These are phyloP conservation scores for Epithemia pelagica DNA, from an alignment of 108 stramenopile species.

Conservation along the genomic window DNA sequence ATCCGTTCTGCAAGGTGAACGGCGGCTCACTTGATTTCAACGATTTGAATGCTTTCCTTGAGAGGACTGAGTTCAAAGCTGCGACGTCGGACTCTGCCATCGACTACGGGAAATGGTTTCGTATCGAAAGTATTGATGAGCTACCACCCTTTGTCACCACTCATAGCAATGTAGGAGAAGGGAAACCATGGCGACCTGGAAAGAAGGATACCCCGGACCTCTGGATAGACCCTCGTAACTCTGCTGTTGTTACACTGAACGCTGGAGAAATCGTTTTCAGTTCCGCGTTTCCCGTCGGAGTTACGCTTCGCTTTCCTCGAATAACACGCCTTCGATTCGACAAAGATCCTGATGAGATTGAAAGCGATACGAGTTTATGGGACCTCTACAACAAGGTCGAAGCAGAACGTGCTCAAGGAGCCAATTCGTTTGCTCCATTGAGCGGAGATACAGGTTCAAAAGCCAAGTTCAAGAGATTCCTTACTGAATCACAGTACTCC, in stretches of 20 bases:
- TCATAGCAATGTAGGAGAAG: conserved; percentile 25
- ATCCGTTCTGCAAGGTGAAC: conserved; percentile 53
- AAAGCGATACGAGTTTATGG: conserved; percentile 28
- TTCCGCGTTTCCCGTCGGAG: conserved; percentile 49
- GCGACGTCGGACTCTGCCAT: conserved; percentile 27
- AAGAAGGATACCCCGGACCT: conserved; percentile 47
- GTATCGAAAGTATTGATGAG: conserved; percentile 41
- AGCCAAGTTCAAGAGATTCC: conserved; percentile 28
- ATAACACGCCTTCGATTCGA: conserved; percentile 48
- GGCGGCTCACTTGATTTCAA: conserved; percentile 27
- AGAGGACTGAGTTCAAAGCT: conserved; percentile 42
- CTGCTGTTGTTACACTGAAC: conserved; percentile 62
- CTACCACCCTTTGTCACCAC: conserved; percentile 66
- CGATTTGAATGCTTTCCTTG: conserved; percentile 23
- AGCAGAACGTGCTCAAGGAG: conserved; percentile 23
- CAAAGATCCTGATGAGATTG: conserved; percentile 36
- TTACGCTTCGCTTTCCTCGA: conserved; percentile 71
- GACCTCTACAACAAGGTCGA: conserved; percentile 32
- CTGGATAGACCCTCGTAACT: conserved; percentile 73
- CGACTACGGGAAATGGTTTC: conserved; percentile 50
- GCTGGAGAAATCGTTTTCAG: conserved; percentile 60
- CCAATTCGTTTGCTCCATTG: background rate
- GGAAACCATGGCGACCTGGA: conserved; percentile 49
- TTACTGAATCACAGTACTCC: conserved; percentile 54
- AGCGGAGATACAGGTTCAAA: background rate